Evolutionary conservation across 2,329 filamentous ascomycete species (phyloP), one percentile per base, ranked within the genome.

Genomic region (Pseudocercospora musae): DNA sequence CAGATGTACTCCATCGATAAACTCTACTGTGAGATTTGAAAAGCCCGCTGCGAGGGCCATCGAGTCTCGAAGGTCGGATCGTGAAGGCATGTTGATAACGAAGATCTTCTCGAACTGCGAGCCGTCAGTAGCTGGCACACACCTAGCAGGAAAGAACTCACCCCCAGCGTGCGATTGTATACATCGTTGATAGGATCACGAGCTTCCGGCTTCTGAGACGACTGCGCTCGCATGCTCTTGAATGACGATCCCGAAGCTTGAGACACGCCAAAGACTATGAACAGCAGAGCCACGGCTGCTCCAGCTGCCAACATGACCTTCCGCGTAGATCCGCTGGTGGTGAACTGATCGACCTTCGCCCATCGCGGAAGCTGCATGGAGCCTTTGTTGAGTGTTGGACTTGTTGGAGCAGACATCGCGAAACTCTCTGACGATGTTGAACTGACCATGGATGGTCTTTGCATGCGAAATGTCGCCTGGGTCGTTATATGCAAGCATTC

Each of bases 31-130:
- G 7, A 85, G 68, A 11, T 77, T 76, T 25, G 75, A 82, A 6
- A 82, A 74, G 0, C 78, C 77, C 1, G 81, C 80, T 1, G 80
- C 79, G 6, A 84, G 73, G 1, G 77, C 74, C 68, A 85, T 78
- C 2, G 79, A 75, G 72, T 85, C 81, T 48, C 81, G 78, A 9
- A 82, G 78, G 65, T 86, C 84, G 21, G 78, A 80, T 3, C 83
- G 74, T 20, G 76, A 76, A 0, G 81, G 80, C 5, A 85, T 76
- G 52, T 81, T 83, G 50, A 86, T 77, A 23, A 82, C 81, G 64
- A 84, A 78, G 15, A 85, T 80, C 57, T 81, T 77, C 33, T 81
- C 74, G 64, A 85, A 85, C 82, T 72, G 57, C 23, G 31, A 10
- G 6, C 3, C 27, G 48, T 66, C 40, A 68, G 61, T 40, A 55